Conservation (phyloP, 2,329 filamentous ascomycete genomes). For the Alternaria dauci region DNA sequence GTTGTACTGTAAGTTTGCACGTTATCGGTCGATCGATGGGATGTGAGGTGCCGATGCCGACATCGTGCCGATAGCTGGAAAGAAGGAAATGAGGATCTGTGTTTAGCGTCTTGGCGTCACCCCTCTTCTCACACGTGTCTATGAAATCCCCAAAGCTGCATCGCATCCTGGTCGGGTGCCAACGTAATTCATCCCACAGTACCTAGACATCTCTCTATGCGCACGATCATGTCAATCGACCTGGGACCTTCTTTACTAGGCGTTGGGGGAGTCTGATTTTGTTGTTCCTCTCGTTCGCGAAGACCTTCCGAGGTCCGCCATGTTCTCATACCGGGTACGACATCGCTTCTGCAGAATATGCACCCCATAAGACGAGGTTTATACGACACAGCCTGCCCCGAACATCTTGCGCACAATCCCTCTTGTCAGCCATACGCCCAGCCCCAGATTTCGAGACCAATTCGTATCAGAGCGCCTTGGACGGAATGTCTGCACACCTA, state of each 20-base stretch:
- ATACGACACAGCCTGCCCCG: not conserved
- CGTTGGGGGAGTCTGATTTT: not conserved
- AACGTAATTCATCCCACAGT: not conserved
- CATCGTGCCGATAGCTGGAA: not conserved
- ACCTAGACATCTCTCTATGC: not conserved
- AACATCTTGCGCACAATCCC: not conserved
- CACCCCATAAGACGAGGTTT: not conserved
- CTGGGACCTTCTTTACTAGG: not conserved
- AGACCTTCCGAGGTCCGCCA: too few relatives aligned
- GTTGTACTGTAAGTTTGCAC: not conserved
- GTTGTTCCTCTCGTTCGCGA: not conserved
- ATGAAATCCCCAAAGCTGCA: not conserved
- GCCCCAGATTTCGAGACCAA: too few relatives aligned
- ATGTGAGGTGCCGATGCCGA: not conserved
- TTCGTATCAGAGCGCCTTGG: not conserved
- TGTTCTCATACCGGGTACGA: not conserved
- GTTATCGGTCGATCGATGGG: not conserved
- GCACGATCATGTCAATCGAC: not conserved
- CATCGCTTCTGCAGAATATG: not conserved
- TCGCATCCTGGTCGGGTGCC: not conserved
- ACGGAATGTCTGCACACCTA: not conserved
- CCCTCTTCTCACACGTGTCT: not conserved
- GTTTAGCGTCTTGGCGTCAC: not conserved
- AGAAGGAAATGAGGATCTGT: not conserved
- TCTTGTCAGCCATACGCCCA: too few relatives aligned